Evolutionary conservation across 768 basidiomycete genomes (phyloP).

Genomic region (Epithele typhae): DNA sequence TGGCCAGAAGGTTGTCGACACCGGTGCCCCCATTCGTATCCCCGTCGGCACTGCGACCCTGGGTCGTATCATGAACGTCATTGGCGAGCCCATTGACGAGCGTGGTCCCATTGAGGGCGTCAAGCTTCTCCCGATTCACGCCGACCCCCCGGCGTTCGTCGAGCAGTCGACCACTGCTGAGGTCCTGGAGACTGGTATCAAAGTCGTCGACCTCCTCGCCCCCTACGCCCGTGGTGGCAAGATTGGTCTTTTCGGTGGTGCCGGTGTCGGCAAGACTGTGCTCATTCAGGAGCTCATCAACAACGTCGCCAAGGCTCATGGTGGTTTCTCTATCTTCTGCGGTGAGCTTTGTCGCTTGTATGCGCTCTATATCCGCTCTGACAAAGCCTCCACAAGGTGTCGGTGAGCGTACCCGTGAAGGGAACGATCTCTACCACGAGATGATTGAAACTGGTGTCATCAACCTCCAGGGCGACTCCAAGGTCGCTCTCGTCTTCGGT

Average conservation of each 20-base stretch:
- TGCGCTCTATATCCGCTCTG: too few species aligned
- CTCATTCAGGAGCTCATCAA: conserved; percentile 99
- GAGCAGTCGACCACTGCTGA: conserved; percentile 99
- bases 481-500: conserved; percentile 99
- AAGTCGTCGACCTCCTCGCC: conserved; percentile 99
- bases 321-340: conserved; percentile 99
- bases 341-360: conserved; percentile 42
- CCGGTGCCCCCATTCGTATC: conserved; percentile 93
- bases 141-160: conserved; percentile 95
- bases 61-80: conserved; percentile 99
- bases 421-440: conserved; percentile 98
- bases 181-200: conserved; percentile 99
- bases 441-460: conserved; percentile 99
- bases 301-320: conserved; percentile 99
- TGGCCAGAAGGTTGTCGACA: conserved; percentile 96
- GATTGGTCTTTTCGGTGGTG: conserved; percentile 99
- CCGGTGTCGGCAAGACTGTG: conserved; percentile 99
- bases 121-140: conserved; percentile 90
- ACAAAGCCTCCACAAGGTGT: conserved; percentile 53
- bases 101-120: conserved; percentile 98
- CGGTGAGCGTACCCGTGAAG: conserved; percentile 99
- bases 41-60: conserved; percentile 94
- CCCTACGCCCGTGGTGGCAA: conserved; percentile 99
- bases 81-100: conserved; percentile 99
- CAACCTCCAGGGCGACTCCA: conserved; percentile 99